These are phyloP conservation scores for Fusarium paranaense DNA, from an alignment of 2,329 filamentous ascomycete genomes.

Conservation along the genomic window DNA sequence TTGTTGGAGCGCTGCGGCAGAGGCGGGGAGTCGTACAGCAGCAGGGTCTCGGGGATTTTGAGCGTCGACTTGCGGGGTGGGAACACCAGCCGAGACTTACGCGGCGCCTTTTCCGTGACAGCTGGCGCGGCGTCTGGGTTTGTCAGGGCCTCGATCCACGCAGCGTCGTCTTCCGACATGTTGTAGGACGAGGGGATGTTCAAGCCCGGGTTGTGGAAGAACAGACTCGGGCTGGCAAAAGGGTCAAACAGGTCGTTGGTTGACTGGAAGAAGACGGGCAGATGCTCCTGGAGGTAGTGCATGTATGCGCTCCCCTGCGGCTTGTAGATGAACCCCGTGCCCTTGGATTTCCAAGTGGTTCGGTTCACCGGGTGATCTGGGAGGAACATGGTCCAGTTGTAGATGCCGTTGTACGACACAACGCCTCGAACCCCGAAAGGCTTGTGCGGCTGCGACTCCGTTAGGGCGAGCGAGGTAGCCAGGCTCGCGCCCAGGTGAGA, in stretches of 20 bases:
- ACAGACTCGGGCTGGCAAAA: constrained; percentile 68
- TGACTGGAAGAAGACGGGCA: constrained; percentile 58
- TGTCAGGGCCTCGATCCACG: constrained; percentile 40
- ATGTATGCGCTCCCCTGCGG: constrained; percentile 51
- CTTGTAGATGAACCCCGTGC: constrained; percentile 14
- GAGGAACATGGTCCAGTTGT: constrained; percentile 73
- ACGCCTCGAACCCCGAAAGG: constrained; percentile 64
- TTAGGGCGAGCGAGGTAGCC: constrained; percentile 68
- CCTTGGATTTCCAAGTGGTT: constrained; percentile 28
- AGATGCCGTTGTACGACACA: constrained; percentile 69
- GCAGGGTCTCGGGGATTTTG: constrained; percentile 60
- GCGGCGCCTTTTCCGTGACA: constrained; percentile 45
- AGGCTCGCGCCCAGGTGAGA: constrained; percentile 69
- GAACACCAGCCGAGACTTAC: constrained; percentile 59
- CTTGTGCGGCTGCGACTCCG: constrained; percentile 60
- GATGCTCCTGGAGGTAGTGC: constrained; percentile 50
- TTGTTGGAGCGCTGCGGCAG: constrained; percentile 13
- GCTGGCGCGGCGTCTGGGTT: constrained; percentile 26
- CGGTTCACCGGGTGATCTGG: constrained; percentile 62
- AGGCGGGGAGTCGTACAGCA: constrained; percentile 58
- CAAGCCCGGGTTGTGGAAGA: constrained; percentile 67
- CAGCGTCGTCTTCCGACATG: constrained; percentile 46
- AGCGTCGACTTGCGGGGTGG: constrained; percentile 61
- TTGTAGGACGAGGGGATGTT: constrained; percentile 59
- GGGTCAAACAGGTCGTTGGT: constrained; percentile 67